Conservation (phyloP, 1,139 yeast species). For the Meyerozyma carpophila region DNA sequence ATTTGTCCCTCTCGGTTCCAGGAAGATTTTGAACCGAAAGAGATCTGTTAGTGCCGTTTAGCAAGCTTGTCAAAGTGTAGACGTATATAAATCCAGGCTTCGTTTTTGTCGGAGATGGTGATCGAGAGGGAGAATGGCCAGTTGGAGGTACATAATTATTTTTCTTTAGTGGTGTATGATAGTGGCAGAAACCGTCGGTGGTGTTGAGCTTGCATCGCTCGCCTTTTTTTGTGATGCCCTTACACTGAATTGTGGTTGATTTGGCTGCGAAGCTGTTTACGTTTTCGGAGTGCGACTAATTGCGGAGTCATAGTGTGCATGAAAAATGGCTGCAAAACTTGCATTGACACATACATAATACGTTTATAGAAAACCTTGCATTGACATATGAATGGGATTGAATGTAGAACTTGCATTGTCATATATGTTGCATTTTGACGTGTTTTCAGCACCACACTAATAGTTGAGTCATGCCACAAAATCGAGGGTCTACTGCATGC, state of each 20-base stretch:
- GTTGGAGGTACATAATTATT: no score
- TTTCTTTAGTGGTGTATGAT: conserved; percentile 12
- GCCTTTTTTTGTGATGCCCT: conserved; percentile 28
- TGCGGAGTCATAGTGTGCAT: neutral
- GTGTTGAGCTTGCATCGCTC: conserved; percentile 21
- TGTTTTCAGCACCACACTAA: no score
- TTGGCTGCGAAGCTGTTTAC: neutral
- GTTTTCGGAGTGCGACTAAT: no score
- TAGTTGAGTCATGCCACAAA: no score
- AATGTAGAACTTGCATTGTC: conserved; percentile 3
- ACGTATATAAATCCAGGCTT: conserved; percentile 45
- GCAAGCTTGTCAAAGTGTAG: conserved; percentile 42
- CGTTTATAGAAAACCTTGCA: neutral
- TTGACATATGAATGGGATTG: neutral
- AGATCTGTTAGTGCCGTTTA: conserved; percentile 19
- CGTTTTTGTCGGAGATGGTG: neutral
- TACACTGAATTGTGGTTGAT: conserved; percentile 19
- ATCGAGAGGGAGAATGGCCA: neutral
- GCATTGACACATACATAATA: no score
- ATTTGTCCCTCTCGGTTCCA: conserved; percentile 17
- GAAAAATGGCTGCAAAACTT: neutral
- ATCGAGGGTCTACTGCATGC: no score
- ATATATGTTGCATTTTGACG: neutral
- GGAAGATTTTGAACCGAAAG: conserved; percentile 32
- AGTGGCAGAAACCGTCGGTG: conserved; percentile 20